A percentile compares a stretch with the other conserved stretches of the same genome.
Conservation (phyloP, 2,329 filamentous ascomycete genomes). For the Alternaria infectoria region DNA sequence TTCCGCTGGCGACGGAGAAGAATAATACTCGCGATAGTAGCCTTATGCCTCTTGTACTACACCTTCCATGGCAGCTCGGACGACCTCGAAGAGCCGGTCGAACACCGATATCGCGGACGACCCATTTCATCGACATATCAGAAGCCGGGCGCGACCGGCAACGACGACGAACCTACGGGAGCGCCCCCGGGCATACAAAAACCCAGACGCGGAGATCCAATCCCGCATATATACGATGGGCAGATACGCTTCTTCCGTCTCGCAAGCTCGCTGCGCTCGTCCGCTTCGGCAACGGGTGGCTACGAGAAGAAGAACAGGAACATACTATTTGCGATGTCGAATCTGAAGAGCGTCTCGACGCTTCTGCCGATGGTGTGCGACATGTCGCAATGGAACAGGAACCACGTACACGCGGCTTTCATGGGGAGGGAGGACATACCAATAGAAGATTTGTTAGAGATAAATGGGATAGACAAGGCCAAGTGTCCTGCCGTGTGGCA, state of each 20-base stretch:
- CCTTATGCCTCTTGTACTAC: constrained; percentile 63
- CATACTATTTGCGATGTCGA: constrained; percentile 80
- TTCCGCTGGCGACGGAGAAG: constrained; percentile 59
- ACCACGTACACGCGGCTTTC: constrained; percentile 80
- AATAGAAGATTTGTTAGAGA: constrained; percentile 70
- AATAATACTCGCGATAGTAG: constrained; percentile 47
- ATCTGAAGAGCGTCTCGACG: constrained; percentile 72
- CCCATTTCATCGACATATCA: constrained; percentile 14
- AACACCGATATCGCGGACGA: constrained; percentile 2
- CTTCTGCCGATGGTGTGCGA: constrained; percentile 84
- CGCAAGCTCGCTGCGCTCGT: constrained; percentile 64
- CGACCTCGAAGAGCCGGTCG: background rate
- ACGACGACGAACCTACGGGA: constrained; percentile 29
- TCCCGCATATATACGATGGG: constrained; percentile 64
- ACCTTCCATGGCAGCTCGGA: constrained; percentile 57
- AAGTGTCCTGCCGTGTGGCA: constrained; percentile 71
- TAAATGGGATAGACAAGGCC: constrained; percentile 77
- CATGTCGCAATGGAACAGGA: constrained; percentile 74
- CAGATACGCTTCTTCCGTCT: constrained; percentile 73
- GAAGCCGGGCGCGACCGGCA: constrained; percentile 7
- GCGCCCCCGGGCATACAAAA: constrained; percentile 33
- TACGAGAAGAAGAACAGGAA: constrained; percentile 65
- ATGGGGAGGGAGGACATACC: constrained; percentile 75
- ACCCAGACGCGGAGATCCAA: constrained; percentile 20
- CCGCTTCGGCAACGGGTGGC: constrained; percentile 61